Evolutionary conservation across 352 stramenopile species (phyloP).

Genomic region (Phytopythium montanum): DNA sequence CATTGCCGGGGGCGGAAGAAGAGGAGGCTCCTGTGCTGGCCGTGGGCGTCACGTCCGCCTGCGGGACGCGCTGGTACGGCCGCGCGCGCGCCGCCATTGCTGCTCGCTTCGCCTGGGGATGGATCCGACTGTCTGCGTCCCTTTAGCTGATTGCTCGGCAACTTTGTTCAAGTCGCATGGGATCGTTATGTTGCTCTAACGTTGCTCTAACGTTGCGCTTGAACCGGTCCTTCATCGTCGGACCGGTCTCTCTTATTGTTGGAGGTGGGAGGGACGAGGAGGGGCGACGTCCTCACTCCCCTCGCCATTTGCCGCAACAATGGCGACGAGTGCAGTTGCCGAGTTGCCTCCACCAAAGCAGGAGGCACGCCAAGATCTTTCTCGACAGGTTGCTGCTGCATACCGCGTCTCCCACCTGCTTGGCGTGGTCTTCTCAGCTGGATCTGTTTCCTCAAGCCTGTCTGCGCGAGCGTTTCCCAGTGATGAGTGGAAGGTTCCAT

Average conservation of each 20-base stretch:
- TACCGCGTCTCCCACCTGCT: no score
- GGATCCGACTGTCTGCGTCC: no score
- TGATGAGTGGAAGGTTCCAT: constrained; percentile 29
- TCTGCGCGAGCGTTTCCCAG: constrained; percentile 24
- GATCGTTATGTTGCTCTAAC: no score
- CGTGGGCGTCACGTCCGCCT: constrained; percentile 19
- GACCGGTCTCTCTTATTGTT: neutral
- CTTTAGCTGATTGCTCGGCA: no score
- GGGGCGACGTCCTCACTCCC: neutral
- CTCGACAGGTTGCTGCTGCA: no score
- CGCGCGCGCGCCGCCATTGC: constrained; percentile 33
- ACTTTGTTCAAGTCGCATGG: no score
- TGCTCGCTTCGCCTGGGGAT: neutral
- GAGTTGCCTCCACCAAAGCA: neutral
- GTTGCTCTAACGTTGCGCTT: neutral
- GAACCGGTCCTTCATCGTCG: neutral
- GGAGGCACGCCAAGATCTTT: no score
- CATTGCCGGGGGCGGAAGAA: neutral
- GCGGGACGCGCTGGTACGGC: constrained; percentile 43
- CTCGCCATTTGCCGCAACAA: neutral
- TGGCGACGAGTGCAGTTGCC: neutral
- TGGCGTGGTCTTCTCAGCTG: no score
- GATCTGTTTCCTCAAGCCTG: no score
- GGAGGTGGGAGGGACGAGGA: neutral
- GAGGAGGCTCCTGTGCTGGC: neutral